Percentiles rank a stretch among this genome's conserved stretches.
Evolutionary conservation across 2,329 filamentous ascomycete genomes (phyloP).

Genomic region (Ascochyta pisi): DNA sequence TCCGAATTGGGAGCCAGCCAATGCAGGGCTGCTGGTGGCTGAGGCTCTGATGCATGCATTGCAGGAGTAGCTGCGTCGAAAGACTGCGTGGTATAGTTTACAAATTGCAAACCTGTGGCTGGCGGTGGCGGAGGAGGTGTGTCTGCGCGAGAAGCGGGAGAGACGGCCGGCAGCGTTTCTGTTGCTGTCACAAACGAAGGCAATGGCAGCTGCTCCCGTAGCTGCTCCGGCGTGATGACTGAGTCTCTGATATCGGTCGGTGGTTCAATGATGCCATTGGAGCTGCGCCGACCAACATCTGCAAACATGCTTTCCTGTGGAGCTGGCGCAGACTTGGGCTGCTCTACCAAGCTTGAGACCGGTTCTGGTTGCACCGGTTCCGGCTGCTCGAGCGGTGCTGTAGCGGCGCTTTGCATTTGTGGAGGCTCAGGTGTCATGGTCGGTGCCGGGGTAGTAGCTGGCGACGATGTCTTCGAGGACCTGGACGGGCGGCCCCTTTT

Average conservation of each 20-base stretch:
- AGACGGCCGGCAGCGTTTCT: slow-evolving; percentile 27
- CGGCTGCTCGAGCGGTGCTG: slow-evolving; percentile 36
- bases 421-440: slow-evolving; percentile 46
- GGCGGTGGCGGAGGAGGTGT: slow-evolving; percentile 49
- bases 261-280: slow-evolving; percentile 31
- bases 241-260: slow-evolving; percentile 41
- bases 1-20: slow-evolving; percentile 43
- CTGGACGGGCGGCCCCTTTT: slow-evolving; percentile 41
- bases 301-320: neutral
- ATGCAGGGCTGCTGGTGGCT: slow-evolving; percentile 32
- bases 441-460: slow-evolving; percentile 47
- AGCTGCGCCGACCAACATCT: slow-evolving; percentile 25
- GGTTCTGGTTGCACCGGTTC: slow-evolving; percentile 32
- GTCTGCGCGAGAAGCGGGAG: slow-evolving; percentile 44
- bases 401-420: slow-evolving; percentile 29
- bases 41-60: slow-evolving; percentile 15
- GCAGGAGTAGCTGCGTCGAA: slow-evolving; percentile 19
- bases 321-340: neutral
- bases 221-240: slow-evolving; percentile 43
- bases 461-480: slow-evolving; percentile 33
- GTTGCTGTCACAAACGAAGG: slow-evolving; percentile 38
- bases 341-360: slow-evolving; percentile 14
- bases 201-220: slow-evolving; percentile 46
- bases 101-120: slow-evolving; percentile 39
- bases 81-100: slow-evolving; percentile 38